Conservation (phyloP, 1,284 basidiomycete species). For the Rhodotorula sp. region DNA sequence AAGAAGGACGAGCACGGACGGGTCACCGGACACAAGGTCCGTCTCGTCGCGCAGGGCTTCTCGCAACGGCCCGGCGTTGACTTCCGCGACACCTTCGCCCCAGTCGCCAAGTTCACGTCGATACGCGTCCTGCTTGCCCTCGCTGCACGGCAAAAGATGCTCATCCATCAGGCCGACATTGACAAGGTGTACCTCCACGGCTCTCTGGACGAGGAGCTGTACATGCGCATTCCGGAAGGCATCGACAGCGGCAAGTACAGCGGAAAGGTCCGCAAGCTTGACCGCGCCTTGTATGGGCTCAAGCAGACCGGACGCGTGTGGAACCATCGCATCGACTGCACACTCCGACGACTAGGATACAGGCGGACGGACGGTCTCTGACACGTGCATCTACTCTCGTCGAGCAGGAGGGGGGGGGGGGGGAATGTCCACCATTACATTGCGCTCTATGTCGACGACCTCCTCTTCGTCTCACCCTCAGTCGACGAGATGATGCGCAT, state of each 20-base stretch:
- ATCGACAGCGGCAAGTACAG: constrained; percentile 15
- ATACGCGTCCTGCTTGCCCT: no score
- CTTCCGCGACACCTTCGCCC: no score
- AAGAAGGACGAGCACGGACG: constrained; percentile 50
- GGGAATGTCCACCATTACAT: constrained; percentile 33
- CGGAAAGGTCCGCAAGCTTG: constrained; percentile 26
- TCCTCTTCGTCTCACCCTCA: constrained; percentile 42
- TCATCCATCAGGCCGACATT: constrained; percentile 53
- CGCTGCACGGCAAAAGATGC: constrained; percentile 47
- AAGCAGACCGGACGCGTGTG: constrained; percentile 51
- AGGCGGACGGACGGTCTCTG: constrained; percentile 29
- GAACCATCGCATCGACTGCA: constrained; percentile 45
- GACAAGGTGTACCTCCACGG: constrained; percentile 54
- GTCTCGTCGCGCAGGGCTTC: constrained; percentile 54
- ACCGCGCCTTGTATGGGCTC: constrained; percentile 49
- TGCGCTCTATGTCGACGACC: constrained; percentile 50
- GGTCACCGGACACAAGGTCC: constrained; percentile 49
- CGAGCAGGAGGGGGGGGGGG: not conserved
- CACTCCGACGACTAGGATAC: constrained; percentile 44
- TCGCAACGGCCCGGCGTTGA: no score
- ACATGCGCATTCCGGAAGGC: constrained; percentile 48
- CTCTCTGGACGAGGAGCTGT: constrained; percentile 52
- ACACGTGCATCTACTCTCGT: constrained; percentile 44
- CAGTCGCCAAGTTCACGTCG: no score
- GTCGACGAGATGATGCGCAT: constrained; percentile 36